A percentile compares a stretch with the other conserved stretches of the same genome.
phyloP scores from a whole-genome alignment of 208 protist species.

The Leishmania guyanensis region DNA sequence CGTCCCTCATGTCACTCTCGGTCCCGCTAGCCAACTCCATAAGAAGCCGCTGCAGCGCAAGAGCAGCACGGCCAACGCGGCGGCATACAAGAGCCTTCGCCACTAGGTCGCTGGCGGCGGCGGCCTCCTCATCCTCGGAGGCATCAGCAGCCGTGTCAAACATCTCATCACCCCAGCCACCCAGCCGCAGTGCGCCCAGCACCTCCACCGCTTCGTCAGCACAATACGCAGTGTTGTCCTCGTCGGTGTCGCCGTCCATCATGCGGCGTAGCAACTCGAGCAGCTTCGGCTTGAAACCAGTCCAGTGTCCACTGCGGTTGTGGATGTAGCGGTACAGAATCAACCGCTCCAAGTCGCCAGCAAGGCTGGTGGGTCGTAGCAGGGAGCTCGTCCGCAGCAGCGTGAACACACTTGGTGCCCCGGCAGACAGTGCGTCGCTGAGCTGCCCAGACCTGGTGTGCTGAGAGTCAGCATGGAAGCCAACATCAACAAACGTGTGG shows the following conservation, averaged over 20 bases:
- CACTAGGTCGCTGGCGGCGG: slow-evolving; percentile 9
- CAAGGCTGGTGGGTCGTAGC: slow-evolving; percentile 25
- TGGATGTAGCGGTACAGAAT: slow-evolving; percentile 81
- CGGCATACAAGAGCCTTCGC: slow-evolving; percentile 37
- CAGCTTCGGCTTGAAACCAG: slow-evolving; percentile 44
- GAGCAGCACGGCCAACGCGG: slow-evolving; percentile 50
- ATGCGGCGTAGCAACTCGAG: slow-evolving; percentile 36
- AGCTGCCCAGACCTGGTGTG: slow-evolving; percentile 45
- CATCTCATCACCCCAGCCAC: neutral
- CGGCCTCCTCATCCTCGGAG: neutral
- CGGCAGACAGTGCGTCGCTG: slow-evolving; percentile 71
- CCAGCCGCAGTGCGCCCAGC: slow-evolving; percentile 18
- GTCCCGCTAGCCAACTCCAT: neutral
- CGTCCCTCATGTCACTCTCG: neutral
- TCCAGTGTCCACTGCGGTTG: slow-evolving; percentile 84
- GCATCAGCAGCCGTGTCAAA: no score
- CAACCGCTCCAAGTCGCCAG: slow-evolving; percentile 31
- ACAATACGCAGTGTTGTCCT: neutral
- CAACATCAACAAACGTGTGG: slow-evolving; percentile 61
- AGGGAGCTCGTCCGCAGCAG: slow-evolving; percentile 65
- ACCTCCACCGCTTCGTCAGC: neutral
- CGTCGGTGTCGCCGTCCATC: slow-evolving; percentile 12
- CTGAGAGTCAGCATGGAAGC: slow-evolving; percentile 73
- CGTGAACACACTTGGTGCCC: slow-evolving; percentile 87
- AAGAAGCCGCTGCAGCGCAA: slow-evolving; percentile 39